Evolutionary conservation across 1,284 basidiomycete species (phyloP), one percentile per base, ranked within the genome.

Genomic region (Moniliophthora roreri): DNA sequence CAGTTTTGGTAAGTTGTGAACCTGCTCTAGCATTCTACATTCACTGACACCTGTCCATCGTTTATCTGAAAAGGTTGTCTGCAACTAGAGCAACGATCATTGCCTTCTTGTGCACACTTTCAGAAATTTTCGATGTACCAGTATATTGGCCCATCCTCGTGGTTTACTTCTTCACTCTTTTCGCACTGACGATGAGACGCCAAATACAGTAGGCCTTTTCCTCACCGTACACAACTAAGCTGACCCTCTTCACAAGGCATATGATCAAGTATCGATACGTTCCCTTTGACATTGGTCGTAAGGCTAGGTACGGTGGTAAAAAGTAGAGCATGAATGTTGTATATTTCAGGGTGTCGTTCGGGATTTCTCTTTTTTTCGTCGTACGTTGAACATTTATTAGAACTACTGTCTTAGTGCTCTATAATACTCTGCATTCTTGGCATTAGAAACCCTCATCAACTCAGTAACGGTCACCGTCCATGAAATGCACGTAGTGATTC

Each of bases 201-300:
- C 93, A 95, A 74, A 93, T 96, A 65, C 91, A 91, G 93, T 95
- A 67, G 63, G 93, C 82, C 35, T 36, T 40, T 45, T 32, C 42
- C 20, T 18, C 41, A 34, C 40, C 42, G 48, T 37, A 48, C 35
- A 23, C 37, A 15, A 32, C 48, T 48, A 8, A 46, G 20, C 49
- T 36, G 21, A 16, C 20, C 34, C 37, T 45, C 46, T 37, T 24
- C 48, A 40, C 9, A 67, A 95, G 93, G 65, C 96, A 98, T 73
- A 98, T 98, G 96, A 91, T 97, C 79, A 96, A 96, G 73, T 98
- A 98, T 79, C 94, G 92, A 69, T 96, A 93, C 71, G 74, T 96
- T 52, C 93, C 93, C 34, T 96, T 94, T 71, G 93, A 96, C 66
- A 80, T 95, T 59, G 93, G 93, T 15, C 84, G 92, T 61, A 95